phyloP scores from a whole-genome alignment of 768 basidiomycete genomes.

The Arthromyces matolae region DNA sequence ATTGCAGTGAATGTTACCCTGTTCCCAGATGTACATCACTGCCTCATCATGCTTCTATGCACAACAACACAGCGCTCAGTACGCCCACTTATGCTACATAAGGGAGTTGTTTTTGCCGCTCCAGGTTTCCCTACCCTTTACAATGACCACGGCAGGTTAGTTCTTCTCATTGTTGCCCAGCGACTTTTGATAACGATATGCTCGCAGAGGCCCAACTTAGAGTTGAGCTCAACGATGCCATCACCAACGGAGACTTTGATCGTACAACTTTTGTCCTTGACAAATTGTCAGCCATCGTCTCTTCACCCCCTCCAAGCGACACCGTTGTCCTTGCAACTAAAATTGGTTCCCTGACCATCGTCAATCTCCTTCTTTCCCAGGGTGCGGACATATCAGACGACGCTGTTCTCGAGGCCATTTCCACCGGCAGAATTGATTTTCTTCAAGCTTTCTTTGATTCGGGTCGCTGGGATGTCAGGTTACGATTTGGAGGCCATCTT shows the following conservation, averaged over 20 bases:
- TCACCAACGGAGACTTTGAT: background rate
- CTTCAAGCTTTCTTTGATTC: constrained; percentile 11
- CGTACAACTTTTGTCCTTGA: background rate
- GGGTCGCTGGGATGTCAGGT: constrained; percentile 10
- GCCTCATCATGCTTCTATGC: too few relatives aligned
- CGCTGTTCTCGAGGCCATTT: constrained; percentile 1
- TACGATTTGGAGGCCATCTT: constrained; percentile 2
- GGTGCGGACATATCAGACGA: background rate
- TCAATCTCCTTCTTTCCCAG: constrained; percentile 5
- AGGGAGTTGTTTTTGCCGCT: too few relatives aligned
- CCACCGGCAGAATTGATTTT: background rate
- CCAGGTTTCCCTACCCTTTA: too few relatives aligned
- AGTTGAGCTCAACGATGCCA: background rate
- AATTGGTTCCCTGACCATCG: constrained; percentile 2
- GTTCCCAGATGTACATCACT: too few relatives aligned
- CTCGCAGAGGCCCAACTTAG: background rate
- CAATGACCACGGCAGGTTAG: constrained; percentile 3
- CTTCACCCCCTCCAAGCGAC: background rate
- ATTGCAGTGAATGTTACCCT: too few relatives aligned
- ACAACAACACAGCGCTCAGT: too few relatives aligned
- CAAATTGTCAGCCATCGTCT: background rate
- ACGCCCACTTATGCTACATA: too few relatives aligned
- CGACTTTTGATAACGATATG: background rate
- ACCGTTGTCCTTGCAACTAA: background rate
- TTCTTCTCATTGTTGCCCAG: background rate